These are phyloP conservation scores for Claviceps quebecensis DNA, from an alignment of 2,329 filamentous ascomycete genomes.

Conservation along the genomic window DNA sequence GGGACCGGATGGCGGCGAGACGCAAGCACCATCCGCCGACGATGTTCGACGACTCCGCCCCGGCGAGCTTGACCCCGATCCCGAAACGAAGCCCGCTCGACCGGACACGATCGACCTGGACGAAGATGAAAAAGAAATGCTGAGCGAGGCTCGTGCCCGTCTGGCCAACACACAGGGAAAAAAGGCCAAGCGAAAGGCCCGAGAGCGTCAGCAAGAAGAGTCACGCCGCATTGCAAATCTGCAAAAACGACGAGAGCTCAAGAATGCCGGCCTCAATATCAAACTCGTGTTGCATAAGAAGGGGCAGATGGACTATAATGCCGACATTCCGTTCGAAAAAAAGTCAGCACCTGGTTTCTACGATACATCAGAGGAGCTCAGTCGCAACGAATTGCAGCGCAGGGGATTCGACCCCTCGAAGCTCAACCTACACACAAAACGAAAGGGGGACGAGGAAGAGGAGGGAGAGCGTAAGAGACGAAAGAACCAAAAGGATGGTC, in stretches of 20 bases:
- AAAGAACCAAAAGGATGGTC: constrained; percentile 74
- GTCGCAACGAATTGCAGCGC: constrained; percentile 68
- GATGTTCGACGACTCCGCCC: constrained; percentile 80
- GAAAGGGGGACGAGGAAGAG: constrained; percentile 86
- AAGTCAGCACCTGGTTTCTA: constrained; percentile 80
- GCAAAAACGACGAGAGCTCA: constrained; percentile 91
- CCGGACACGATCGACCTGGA: constrained; percentile 97
- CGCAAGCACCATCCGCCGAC: constrained; percentile 76
- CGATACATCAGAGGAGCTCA: constrained; percentile 74
- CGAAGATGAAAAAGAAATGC: constrained; percentile 98
- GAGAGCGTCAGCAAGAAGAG: constrained; percentile 90
- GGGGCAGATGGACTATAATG: constrained; percentile 99
- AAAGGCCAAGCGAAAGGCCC: constrained; percentile 94
- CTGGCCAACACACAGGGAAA: constrained; percentile 97
- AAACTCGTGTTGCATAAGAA: constrained; percentile 84
- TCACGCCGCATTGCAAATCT: constrained; percentile 77
- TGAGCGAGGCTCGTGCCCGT: constrained; percentile 91
- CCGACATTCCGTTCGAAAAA: constrained; percentile 96
- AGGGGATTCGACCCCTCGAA: constrained; percentile 85
- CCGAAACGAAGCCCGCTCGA: constrained; percentile 86
- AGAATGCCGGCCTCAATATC: constrained; percentile 96
- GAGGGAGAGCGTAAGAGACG: constrained; percentile 68
- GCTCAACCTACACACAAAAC: constrained; percentile 78
- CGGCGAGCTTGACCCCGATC: constrained; percentile 92
- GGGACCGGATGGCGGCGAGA: constrained; percentile 76